phyloP scores from a whole-genome alignment of 2,329 filamentous ascomycete species.

The Immersiporthe knoxdaviesiana region DNA sequence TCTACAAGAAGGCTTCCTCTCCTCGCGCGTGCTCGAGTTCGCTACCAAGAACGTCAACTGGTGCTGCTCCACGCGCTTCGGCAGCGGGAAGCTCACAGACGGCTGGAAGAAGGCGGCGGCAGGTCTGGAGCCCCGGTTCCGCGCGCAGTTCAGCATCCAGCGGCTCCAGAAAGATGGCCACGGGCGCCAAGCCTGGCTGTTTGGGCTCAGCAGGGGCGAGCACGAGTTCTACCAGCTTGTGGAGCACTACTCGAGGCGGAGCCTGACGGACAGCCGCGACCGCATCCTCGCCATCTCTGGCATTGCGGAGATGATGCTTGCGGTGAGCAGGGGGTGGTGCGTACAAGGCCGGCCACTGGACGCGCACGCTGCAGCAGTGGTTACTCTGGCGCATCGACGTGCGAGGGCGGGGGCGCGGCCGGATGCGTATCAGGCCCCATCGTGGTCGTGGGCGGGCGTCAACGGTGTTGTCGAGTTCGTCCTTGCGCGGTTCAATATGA shows the following conservation, averaged over 20 bases:
- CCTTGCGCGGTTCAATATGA: no score
- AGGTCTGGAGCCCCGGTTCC: background rate
- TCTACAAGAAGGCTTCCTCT: slow-evolving; percentile 1
- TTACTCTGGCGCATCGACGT: background rate
- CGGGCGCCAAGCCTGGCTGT: background rate
- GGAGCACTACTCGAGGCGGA: background rate
- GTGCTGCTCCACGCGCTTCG: background rate
- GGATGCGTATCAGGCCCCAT: background rate
- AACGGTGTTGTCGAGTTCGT: background rate
- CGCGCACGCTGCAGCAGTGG: background rate
- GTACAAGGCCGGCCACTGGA: slow-evolving; percentile 5
- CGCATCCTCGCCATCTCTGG: slow-evolving; percentile 11
- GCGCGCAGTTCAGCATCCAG: background rate
- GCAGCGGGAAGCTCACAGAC: background rate
- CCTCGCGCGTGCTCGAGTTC: background rate
- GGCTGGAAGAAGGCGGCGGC: background rate
- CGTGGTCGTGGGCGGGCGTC: slow-evolving; percentile 11
- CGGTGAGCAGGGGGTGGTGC: no score
- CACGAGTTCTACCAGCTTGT: slow-evolving; percentile 7
- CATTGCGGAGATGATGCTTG: slow-evolving; percentile 1
- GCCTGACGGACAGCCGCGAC: background rate
- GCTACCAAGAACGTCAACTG: background rate
- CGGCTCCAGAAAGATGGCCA: background rate
- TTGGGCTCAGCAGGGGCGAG: background rate
- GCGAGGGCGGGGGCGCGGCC: background rate